Base-by-base conservation (phyloP, 805 yeast species). In the Jamesozyma gamospora region DNA sequence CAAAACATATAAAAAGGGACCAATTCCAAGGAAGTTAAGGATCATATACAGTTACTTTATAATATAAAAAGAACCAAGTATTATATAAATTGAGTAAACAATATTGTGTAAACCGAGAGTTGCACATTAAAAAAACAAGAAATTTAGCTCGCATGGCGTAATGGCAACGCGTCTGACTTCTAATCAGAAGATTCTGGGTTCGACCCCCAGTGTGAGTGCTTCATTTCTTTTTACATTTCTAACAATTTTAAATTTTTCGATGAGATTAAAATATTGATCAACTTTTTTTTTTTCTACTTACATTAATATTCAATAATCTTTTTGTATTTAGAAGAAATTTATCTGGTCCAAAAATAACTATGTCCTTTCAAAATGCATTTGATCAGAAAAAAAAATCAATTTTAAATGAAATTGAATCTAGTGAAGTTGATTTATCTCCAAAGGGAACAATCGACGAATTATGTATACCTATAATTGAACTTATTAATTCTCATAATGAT, bases 391-490 rank as follows among this genome's bases (percentile, higher is more conserved):
- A 82, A 48, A 44, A 47, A 11, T 53, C 64, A 32, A 74, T 82
- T 6, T 56, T 80, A 8, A 47, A 56, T n/a, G 81, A 75, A 37
- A 77, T 82, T 7, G 51, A 56, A 1, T 54, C 63, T 3, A 58
- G 55, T 0, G 56, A 63, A 11, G 77, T 75, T 4, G 90, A 81
- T 58, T 65, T 76, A n/a, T 82, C 94, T 2, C 95, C 95, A 13
- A 87, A 86, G 52, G 95, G 95, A 1, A 71, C 85, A 2, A 77
- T 85, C n/a, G 95, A 86, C 59, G 75, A 63, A 36, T 63, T 72
- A 16, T 79, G 94, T 50, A 52, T 79, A 11, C 94, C 95, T 2
- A 69, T 86, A 15, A 83, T 86, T 44, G 59, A 74, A 13, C 55
- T 78, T 13, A 79, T 86, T 49, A 86, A 86, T 52, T 48, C 70